A percentile compares a stretch with the other conserved stretches of the same genome.
phyloP scores from a whole-genome alignment of 2,329 filamentous ascomycete genomes.

The Cladosporium sp. region DNA sequence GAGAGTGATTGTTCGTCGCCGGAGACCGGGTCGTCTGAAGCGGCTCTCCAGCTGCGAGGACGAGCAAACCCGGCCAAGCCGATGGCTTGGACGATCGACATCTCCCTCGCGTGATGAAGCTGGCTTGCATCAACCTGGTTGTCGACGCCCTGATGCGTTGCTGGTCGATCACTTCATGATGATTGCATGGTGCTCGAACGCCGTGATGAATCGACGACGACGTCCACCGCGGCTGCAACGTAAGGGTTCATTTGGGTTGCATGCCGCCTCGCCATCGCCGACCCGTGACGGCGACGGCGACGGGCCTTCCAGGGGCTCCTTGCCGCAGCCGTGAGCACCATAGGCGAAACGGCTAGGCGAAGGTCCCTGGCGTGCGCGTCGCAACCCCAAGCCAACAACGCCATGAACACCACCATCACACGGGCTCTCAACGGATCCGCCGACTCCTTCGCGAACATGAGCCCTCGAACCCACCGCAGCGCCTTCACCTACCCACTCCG shows the following conservation, averaged over 20 bases:
- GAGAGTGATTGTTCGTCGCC: too few species aligned
- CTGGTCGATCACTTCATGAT: too few species aligned
- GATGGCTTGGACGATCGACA: too few species aligned
- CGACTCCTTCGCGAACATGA: constrained; percentile 1
- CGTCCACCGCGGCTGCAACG: too few species aligned
- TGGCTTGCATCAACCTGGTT: too few species aligned
- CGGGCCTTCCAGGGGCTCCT: constrained; percentile 7
- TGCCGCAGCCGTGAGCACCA: constrained; percentile 1
- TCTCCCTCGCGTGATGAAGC: too few species aligned
- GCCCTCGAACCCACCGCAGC: not conserved
- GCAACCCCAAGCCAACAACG: not conserved
- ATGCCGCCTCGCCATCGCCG: not conserved
- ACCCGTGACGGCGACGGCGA: not conserved
- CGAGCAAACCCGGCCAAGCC: too few species aligned
- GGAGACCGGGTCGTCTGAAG: too few species aligned
- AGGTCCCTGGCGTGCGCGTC: constrained; percentile 6
- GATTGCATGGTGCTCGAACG: too few species aligned
- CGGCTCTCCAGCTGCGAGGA: too few species aligned
- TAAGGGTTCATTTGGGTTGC: not conserved
- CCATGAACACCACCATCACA: not conserved
- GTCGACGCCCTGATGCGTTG: too few species aligned
- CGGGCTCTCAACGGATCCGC: not conserved
- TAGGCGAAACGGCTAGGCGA: constrained; percentile 5
- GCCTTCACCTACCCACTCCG: not conserved
- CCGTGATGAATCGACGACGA: too few species aligned